Evolutionary conservation across 2,329 filamentous ascomycete species (phyloP), one percentile per base, ranked within the genome.

Genomic region (Annulohypoxylon truncatum): DNA sequence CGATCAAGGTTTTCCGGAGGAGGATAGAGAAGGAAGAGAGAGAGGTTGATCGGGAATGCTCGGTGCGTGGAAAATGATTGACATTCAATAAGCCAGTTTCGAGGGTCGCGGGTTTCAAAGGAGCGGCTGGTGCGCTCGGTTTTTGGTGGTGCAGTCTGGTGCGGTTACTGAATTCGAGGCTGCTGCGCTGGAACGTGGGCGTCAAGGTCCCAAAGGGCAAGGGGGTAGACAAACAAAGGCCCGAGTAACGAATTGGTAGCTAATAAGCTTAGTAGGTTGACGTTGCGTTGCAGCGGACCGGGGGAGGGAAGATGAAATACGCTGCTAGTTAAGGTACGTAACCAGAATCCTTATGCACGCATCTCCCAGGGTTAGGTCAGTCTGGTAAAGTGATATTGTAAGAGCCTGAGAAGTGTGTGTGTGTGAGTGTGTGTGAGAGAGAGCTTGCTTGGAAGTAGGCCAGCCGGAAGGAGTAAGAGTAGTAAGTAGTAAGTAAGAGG

Each of bases 191-290:
- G 66, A 68, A 72, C 64, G 69, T 68, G 70, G 65, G 72, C 64
- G 65, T 66, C 59, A 61, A 65, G 71, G 64, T 24, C 42, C 20
- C 10, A 48, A 28, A 28, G 22, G 44, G 29, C 44, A 48, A 15
- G 44, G 44, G 44, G 44, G 22, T 26, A 28, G 72, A 48, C 63
- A 56, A 68, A 72, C 71, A 74, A 75, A 75, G 72, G 70, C 69
- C 74, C 73, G 73, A 74, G 73, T 75, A 69, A 70, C 67, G 56
- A 61, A 66, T 61, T 61, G 67, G 66, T 58, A 67, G 52, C 64
- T 71, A 71, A 70, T 69, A 71, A 70, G 65, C 67, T 70, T 70
- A 68, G 67, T 62, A 70, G 59, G 55, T 67, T 66, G 66, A 70
- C 59, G 55, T 67, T 68, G 66, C 62, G 70, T 69, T 67, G 67